phyloP scores from a whole-genome alignment of 2,329 filamentous ascomycete genomes.

The Cercospora canescens region DNA sequence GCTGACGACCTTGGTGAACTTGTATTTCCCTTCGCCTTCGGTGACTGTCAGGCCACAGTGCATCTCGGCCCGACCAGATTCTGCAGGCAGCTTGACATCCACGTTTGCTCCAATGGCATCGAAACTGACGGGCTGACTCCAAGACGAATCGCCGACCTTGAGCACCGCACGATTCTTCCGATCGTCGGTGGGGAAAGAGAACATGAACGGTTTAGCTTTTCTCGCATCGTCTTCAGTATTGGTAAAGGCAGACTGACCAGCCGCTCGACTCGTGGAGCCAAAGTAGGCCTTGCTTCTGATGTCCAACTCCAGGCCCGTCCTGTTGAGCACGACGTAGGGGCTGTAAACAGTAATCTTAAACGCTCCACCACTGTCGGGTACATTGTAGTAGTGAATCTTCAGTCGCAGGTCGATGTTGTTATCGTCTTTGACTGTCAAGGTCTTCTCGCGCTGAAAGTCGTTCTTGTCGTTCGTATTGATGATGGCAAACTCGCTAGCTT shows the following conservation, averaged over 20 bases:
- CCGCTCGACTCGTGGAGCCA: conserved; percentile 76
- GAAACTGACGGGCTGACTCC: conserved; percentile 98
- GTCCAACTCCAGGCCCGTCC: conserved; percentile 85
- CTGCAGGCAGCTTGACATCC: conserved; percentile 79
- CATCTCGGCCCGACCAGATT: conserved; percentile 73
- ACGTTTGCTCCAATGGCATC: conserved; percentile 94
- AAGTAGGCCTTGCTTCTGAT: conserved; percentile 88
- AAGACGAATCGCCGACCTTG: conserved; percentile 84
- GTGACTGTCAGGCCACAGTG: conserved; percentile 87
- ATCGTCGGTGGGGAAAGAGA: conserved; percentile 86
- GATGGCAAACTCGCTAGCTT: conserved; percentile 93
- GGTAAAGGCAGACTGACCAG: conserved; percentile 71
- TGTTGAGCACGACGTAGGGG: conserved; percentile 92
- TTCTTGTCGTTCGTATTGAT: conserved; percentile 88
- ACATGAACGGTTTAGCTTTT: conserved; percentile 92
- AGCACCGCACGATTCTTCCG: conserved; percentile 86
- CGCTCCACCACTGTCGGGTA: conserved; percentile 89
- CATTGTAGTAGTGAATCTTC: conserved; percentile 84
- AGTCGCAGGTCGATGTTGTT: conserved; percentile 77
- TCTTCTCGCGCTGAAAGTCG: conserved; percentile 83
- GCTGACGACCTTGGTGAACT: conserved; percentile 92
- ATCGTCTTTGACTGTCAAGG: conserved; percentile 78
- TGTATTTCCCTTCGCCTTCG: conserved; percentile 95
- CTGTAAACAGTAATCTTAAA: conserved; percentile 96
- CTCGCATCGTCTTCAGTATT: conserved; percentile 57